Percentiles rank a stretch among this genome's conserved stretches.
phyloP scores from a whole-genome alignment of 331 rosid genomes.

The Quercus phellos region DNA sequence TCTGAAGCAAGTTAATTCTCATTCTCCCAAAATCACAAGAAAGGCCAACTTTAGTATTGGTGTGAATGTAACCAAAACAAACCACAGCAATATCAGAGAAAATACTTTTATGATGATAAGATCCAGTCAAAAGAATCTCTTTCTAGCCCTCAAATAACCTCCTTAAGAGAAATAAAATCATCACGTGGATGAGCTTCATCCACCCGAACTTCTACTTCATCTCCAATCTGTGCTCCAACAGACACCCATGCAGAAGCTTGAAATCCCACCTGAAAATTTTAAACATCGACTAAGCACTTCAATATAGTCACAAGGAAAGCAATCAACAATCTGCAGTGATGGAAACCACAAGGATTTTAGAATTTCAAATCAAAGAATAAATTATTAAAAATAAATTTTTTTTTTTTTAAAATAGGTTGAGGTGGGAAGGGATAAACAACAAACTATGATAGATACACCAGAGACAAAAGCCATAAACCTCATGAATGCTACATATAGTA shows the following conservation, averaged over 20 bases:
- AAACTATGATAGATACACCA: not conserved
- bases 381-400: not conserved
- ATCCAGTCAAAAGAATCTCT: not conserved
- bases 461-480: not conserved
- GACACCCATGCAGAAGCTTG: slow-evolving; percentile 80
- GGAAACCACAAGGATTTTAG: not conserved
- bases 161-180: slow-evolving; percentile 67
- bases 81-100: not conserved
- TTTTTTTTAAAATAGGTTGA: not conserved
- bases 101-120: not conserved
- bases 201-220: slow-evolving; percentile 70
- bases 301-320: not conserved
- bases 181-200: slow-evolving; percentile 90
- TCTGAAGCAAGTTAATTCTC: not conserved
- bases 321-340: not conserved
- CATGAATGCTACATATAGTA: not conserved
- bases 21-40: not conserved
- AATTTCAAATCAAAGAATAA: not conserved
- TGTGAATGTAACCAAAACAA: not conserved
- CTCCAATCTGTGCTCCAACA: slow-evolving; percentile 69
- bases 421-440: not conserved
- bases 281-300: not conserved
- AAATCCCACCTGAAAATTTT: slow-evolving; percentile 70
- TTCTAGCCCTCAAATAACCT: slow-evolving; percentile 38
- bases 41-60: not conserved